These are phyloP conservation scores for Suhomyces coccinellae DNA, from an alignment of 1,139 yeast genomes.

Conservation along the genomic window DNA sequence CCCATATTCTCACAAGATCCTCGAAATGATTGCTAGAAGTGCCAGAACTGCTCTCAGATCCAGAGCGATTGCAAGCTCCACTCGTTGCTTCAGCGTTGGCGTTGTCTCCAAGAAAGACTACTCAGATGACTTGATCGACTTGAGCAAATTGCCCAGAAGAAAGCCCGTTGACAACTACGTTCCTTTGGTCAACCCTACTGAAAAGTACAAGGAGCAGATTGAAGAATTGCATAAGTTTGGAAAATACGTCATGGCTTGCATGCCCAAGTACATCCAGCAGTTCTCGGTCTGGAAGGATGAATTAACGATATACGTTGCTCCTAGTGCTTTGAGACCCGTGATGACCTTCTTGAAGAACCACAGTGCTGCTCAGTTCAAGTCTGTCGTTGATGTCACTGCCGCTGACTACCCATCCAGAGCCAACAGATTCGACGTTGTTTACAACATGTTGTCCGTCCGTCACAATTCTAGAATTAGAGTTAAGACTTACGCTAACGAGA, in stretches of 20 bases:
- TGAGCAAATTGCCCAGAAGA: slow-evolving; percentile 43
- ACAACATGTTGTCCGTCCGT: slow-evolving; percentile 77
- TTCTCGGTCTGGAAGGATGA: slow-evolving; percentile 92
- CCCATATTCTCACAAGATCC: not conserved
- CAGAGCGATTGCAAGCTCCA: slow-evolving; percentile 4
- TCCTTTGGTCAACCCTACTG: slow-evolving; percentile 77
- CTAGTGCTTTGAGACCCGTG: slow-evolving; percentile 70
- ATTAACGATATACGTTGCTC: slow-evolving; percentile 73
- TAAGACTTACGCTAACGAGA: slow-evolving; percentile 85
- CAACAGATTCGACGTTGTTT: slow-evolving; percentile 84
- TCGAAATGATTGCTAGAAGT: slow-evolving; percentile 11
- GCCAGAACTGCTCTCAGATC: slow-evolving; percentile 9
- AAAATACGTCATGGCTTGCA: slow-evolving; percentile 69
- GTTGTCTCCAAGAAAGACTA: slow-evolving; percentile 5
- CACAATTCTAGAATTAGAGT: slow-evolving; percentile 87
- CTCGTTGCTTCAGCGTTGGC: slow-evolving; percentile 9
- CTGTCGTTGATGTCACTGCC: slow-evolving; percentile 80
- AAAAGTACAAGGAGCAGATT: slow-evolving; percentile 62
- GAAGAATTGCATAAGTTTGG: slow-evolving; percentile 87
- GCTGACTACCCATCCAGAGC: slow-evolving; percentile 85
- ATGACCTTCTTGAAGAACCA: slow-evolving; percentile 72
- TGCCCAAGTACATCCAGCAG: slow-evolving; percentile 83
- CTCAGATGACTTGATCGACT: slow-evolving; percentile 37
- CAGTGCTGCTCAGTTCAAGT: slow-evolving; percentile 77
- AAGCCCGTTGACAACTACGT: slow-evolving; percentile 41